Evolutionary conservation across 1,139 yeast genomes (phyloP).

Genomic region (Suhomyces ambrosiae): DNA sequence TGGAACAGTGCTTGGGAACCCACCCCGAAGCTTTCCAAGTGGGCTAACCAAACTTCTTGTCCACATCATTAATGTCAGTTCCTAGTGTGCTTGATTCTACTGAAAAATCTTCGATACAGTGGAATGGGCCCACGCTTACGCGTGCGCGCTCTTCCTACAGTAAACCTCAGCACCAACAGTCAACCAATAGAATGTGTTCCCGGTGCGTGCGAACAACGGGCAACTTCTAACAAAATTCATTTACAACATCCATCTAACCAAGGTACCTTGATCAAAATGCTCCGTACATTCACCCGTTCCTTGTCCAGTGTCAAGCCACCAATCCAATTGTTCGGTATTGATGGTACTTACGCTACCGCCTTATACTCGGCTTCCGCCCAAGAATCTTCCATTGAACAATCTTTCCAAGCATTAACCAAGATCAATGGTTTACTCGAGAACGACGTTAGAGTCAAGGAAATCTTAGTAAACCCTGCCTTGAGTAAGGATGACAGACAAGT

Average conservation of each 20-base stretch:
- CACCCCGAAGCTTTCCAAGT: constrained; percentile 8
- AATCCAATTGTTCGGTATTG: constrained; percentile 90
- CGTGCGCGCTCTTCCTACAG: constrained; percentile 1
- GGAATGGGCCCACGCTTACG: constrained; percentile 7
- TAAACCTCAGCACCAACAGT: constrained; percentile 5
- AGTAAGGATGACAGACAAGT: constrained; percentile 71
- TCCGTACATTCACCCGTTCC: constrained; percentile 71
- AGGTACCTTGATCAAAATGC: constrained; percentile 18
- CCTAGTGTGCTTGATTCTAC: not conserved
- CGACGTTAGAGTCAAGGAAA: constrained; percentile 64
- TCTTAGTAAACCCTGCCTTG: constrained; percentile 83
- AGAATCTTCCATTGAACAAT: constrained; percentile 73
- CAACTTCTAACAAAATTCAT: constrained; percentile 11
- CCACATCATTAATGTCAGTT: constrained; percentile 6
- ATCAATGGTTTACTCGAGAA: constrained; percentile 57
- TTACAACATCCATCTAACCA: constrained; percentile 5
- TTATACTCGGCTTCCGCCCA: constrained; percentile 90
- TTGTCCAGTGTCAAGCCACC: constrained; percentile 85
- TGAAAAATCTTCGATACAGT: constrained; percentile 10
- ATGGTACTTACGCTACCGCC: constrained; percentile 97
- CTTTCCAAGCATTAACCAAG: constrained; percentile 66
- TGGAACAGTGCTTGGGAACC: constrained; percentile 5
- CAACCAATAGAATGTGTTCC: constrained; percentile 11
- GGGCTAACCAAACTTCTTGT: constrained; percentile 12
- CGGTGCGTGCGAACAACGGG: constrained; percentile 13